phyloP scores from a whole-genome alignment of 108 stramenopile species.

The Cylindrotheca closterium region DNA sequence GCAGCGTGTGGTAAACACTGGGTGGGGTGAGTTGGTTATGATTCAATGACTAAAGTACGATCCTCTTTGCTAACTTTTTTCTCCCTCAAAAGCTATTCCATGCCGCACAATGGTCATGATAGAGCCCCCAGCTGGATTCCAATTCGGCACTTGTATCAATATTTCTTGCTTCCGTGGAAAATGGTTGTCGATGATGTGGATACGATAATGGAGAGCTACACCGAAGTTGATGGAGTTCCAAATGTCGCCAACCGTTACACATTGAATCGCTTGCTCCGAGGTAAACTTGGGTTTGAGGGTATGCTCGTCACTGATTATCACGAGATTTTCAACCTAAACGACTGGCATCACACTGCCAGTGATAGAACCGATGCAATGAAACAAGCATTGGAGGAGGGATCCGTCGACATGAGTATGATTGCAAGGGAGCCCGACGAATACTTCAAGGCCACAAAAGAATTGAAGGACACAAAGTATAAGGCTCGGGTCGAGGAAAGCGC shows the following conservation, averaged over 20 bases:
- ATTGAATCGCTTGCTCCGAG: conserved; percentile 54
- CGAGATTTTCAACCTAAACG: conserved; percentile 71
- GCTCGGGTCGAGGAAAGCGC: conserved; percentile 54
- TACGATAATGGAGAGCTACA: conserved; percentile 84
- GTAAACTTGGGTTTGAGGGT: conserved; percentile 64
- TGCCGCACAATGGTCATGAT: conserved; percentile 74
- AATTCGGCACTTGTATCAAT: conserved; percentile 70
- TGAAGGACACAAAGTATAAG: conserved; percentile 7
- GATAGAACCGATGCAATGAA: conserved; percentile 40
- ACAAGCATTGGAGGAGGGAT: conserved; percentile 60
- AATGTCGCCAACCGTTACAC: conserved; percentile 50
- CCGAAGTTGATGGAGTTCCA: conserved; percentile 69
- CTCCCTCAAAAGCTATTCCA: conserved; percentile 32
- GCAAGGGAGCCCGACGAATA: conserved; percentile 49
- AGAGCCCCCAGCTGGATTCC: conserved; percentile 71
- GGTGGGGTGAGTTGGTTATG: conserved; percentile 30
- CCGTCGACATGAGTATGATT: conserved; percentile 85
- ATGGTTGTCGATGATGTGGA: conserved; percentile 44
- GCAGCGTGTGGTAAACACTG: conserved; percentile 88
- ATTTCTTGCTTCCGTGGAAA: conserved; percentile 78
- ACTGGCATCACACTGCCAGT: conserved; percentile 56
- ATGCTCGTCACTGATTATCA: conserved; percentile 85
- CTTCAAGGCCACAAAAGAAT: conserved; percentile 19
- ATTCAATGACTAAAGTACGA: not conserved
- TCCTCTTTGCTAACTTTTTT: not conserved